Conservation (phyloP, 306 rosid genomes). For the Inga laurina region DNA sequence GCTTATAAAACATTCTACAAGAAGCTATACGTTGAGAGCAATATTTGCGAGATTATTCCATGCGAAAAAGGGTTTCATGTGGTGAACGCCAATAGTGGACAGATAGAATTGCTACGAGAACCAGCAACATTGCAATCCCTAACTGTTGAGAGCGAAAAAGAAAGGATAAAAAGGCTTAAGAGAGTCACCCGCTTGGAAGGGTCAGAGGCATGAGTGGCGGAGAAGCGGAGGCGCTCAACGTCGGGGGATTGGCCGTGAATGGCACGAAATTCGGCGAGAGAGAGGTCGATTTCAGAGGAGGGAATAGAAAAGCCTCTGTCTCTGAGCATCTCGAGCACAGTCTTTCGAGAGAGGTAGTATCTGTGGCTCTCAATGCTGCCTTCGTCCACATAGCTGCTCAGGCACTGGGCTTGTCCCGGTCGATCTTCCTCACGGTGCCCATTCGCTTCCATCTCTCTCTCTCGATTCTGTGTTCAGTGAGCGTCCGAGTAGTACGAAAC, state of each 20-base stretch:
- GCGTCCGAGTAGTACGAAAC: neutral
- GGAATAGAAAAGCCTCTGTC: slow-evolving; percentile 81
- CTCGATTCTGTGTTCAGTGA: neutral
- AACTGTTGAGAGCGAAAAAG: neutral
- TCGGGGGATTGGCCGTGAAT: slow-evolving; percentile 56
- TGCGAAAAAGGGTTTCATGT: neutral
- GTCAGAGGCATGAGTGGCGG: slow-evolving; percentile 58
- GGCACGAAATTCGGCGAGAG: slow-evolving; percentile 68
- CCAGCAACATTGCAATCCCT: neutral
- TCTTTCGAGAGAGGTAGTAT: slow-evolving; percentile 71
- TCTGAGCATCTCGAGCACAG: slow-evolving; percentile 77
- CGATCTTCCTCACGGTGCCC: slow-evolving; percentile 24
- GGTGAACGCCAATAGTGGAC: neutral
- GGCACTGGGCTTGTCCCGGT: slow-evolving; percentile 43
- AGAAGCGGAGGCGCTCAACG: slow-evolving; percentile 70
- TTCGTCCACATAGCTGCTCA: slow-evolving; percentile 51
- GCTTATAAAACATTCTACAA: neutral
- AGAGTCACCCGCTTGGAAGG: slow-evolving; percentile 59
- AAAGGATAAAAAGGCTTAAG: neutral
- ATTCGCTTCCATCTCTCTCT: slow-evolving; percentile 17
- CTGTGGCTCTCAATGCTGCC: slow-evolving; percentile 73
- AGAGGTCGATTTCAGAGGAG: slow-evolving; percentile 50
- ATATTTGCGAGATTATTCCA: neutral
- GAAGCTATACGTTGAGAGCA: neutral
- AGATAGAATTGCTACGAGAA: neutral